Base-by-base conservation (phyloP, 106 monocot genomes). In the Phalaenopsis aphrodite region DNA sequence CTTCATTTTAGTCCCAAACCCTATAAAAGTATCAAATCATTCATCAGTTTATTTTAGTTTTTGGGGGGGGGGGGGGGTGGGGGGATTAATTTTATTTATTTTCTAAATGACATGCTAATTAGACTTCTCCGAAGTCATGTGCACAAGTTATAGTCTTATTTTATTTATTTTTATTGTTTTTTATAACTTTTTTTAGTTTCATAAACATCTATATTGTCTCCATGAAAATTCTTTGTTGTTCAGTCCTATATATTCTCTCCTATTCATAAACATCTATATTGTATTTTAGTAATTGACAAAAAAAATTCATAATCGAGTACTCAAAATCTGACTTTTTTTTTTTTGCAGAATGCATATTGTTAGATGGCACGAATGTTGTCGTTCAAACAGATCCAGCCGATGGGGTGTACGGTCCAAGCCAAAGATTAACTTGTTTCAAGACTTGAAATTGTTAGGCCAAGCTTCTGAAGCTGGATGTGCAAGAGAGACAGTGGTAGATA, bases 321-420 rank as follows among this genome's bases (percentile, higher is more conserved):
- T 76, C 5, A 49, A 48, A 24, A 49, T 76, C 49, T 24, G 24
- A 11, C 46, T 0, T 76, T 23, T 30, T 30, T 30, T 30, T 30
- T 21, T 49, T 75, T 56, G 37, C 86, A 95, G 95, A 80, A 80
- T 82, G 19, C 92, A 99, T 80, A 15, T 87, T 78, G 37, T 72
- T 77, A 42, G 78, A 18, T 99, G 99, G 95, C 82, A 78, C 55
- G 87, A 85, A 36, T 72, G 86, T 41, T 66, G 77, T 18, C 39
- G 46, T 19, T 67, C 37, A 18, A 88, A 84, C 42, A 85, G 84
- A 72, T 84, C 67, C 7, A 79, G 61, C 16, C 84, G 85, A n/a
- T 99, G 99, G 94, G 93, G 95, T 72, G 52, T 91, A 66, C 84
- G 99, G 58, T 68, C 19, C 18, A 88, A 88, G 5, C 93, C 91